Percentiles rank a stretch among this genome's conserved stretches.
These are phyloP conservation scores for Aspergillus spinulosporus DNA, from an alignment of 2,329 filamentous ascomycete genomes.

Conservation along the genomic window DNA sequence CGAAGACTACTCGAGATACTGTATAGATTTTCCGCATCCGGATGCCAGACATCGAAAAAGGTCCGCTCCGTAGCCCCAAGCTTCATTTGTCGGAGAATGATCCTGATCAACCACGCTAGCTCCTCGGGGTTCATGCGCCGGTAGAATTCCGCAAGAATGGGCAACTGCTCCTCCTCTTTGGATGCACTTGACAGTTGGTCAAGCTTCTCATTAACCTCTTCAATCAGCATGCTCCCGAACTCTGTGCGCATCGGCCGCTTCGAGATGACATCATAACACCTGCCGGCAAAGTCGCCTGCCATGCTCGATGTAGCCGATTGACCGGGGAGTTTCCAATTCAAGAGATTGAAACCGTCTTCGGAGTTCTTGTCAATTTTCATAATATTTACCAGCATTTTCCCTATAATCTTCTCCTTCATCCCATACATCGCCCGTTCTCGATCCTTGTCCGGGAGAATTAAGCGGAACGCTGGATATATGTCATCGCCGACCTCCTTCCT, in stretches of 20 bases:
- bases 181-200: conserved; percentile 73
- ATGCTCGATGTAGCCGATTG: conserved; percentile 62
- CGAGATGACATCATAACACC: conserved; percentile 82
- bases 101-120: conserved; percentile 90
- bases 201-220: conserved; percentile 82
- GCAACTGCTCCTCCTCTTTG: conserved; percentile 80
- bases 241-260: conserved; percentile 76
- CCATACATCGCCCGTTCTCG: conserved; percentile 90
- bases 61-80: conserved; percentile 82
- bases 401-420: conserved; percentile 88
- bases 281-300: conserved; percentile 87
- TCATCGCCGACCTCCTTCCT: conserved; percentile 84
- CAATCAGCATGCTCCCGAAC: conserved; percentile 78
- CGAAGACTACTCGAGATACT: conserved; percentile 88
- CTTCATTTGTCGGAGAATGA: conserved; percentile 80
- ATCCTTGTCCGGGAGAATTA: conserved; percentile 92
- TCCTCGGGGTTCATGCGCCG: conserved; percentile 90
- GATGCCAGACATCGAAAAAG: conserved; percentile 79
- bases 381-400: conserved; percentile 84
- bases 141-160: conserved; percentile 82
- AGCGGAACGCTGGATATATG: conserved; percentile 86
- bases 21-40: conserved; percentile 74
- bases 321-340: conserved; percentile 91
- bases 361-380: conserved; percentile 90
- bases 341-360: conserved; percentile 78